A percentile compares a stretch with the other conserved stretches of the same genome.
phyloP scores from a whole-genome alignment of 2,329 filamentous ascomycete species.

The Penicillium brevicompactum region DNA sequence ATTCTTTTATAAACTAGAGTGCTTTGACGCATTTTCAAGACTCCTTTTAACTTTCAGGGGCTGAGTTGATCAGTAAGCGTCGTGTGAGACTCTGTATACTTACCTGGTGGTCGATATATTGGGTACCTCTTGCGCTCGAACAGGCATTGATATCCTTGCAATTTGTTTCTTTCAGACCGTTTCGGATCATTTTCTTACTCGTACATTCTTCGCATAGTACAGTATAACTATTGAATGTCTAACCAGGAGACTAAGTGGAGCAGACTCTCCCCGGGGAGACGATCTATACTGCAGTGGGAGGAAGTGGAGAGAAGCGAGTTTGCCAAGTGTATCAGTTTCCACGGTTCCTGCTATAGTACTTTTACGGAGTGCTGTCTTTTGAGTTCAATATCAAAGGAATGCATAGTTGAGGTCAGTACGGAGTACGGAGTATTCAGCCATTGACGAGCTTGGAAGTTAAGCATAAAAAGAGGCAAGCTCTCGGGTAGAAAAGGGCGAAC shows the following conservation, averaged over 20 bases:
- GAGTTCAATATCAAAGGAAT: too few species aligned
- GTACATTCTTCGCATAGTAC: not conserved
- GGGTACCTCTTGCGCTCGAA: not conserved
- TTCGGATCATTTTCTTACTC: not conserved
- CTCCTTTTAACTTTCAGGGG: constrained; percentile 4
- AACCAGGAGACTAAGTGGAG: constrained; percentile 19
- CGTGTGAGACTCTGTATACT: not conserved
- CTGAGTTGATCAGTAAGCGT: not conserved
- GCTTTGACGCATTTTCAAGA: not conserved
- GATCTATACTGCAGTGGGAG: constrained; percentile 21
- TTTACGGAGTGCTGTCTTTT: not conserved
- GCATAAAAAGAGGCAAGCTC: too few species aligned
- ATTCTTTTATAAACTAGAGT: constrained; percentile 2
- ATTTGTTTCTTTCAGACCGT: not conserved
- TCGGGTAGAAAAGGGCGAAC: too few species aligned
- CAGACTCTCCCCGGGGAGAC: constrained; percentile 15
- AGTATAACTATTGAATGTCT: not conserved
- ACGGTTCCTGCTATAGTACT: not conserved
- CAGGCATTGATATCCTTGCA: too few species aligned
- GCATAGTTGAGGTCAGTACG: too few species aligned
- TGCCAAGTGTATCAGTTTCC: constrained; percentile 1
- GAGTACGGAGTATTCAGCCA: too few species aligned
- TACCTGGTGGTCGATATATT: not conserved
- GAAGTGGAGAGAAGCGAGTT: constrained; percentile 5
- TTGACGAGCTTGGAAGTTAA: too few species aligned